A percentile compares a stretch with the other conserved stretches of the same genome.
Evolutionary conservation across 495 filamentous ascomycete genomes (phyloP).

Genomic region (Thermochaetoides thermophila): DNA sequence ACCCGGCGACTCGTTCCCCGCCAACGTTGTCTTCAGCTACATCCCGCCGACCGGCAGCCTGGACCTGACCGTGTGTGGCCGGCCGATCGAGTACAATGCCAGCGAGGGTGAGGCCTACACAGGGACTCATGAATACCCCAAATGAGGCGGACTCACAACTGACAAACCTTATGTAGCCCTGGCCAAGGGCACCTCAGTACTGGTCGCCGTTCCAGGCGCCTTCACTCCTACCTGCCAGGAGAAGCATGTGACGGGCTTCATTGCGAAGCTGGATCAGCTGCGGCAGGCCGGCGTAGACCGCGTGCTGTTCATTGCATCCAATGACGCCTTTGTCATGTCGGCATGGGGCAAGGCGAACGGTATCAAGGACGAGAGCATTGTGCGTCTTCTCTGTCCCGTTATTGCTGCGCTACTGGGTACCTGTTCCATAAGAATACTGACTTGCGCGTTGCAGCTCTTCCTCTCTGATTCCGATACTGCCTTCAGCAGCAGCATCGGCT

Average conservation of each 20-base stretch:
- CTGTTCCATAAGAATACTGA: not conserved
- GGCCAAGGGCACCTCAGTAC: constrained; percentile 89
- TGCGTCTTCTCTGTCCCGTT: constrained; percentile 27
- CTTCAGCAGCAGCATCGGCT: constrained; percentile 74
- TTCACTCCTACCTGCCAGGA: constrained; percentile 92
- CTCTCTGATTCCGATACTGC: constrained; percentile 60
- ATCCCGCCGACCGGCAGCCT: constrained; percentile 51
- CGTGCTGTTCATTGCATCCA: constrained; percentile 73
- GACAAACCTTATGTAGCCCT: too few relatives aligned
- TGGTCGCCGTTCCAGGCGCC: constrained; percentile 83
- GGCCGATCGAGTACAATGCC: constrained; percentile 66
- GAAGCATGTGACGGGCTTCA: constrained; percentile 75
- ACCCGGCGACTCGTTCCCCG: constrained; percentile 70
- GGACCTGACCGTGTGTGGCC: constrained; percentile 60
- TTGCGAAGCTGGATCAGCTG: constrained; percentile 55
- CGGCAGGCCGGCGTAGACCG: constrained; percentile 76
- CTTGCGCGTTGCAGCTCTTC: constrained; percentile 53
- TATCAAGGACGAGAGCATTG: constrained; percentile 64
- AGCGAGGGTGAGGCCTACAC: constrained; percentile 53
- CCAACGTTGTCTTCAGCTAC: constrained; percentile 65
- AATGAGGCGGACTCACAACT: too few relatives aligned
- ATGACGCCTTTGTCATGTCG: constrained; percentile 85
- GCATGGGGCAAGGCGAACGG: constrained; percentile 93
- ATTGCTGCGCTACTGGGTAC: too few relatives aligned
- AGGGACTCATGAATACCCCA: too few relatives aligned